Percentiles rank a stretch among this genome's conserved stretches.
Evolutionary conservation across 441 rosid genomes (phyloP).

Genomic region (Euphorbia schlechtendalii): DNA sequence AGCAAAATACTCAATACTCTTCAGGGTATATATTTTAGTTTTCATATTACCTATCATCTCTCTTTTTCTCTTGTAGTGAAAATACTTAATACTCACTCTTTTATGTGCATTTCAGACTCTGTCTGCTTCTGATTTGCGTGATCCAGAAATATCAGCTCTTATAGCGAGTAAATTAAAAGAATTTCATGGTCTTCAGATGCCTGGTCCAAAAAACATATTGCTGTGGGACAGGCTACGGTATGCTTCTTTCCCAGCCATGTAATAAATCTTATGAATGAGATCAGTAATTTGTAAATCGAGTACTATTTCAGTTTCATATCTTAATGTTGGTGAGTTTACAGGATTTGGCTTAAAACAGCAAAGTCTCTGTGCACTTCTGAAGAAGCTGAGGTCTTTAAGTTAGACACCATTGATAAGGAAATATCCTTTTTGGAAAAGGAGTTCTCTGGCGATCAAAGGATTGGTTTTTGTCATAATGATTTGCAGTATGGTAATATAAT

Average conservation of each 20-base stretch:
- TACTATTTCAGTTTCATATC: not conserved
- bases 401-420: conserved; percentile 60
- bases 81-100: no score
- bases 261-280: no score
- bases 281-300: no score
- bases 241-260: conserved; percentile 12
- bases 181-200: conserved; percentile 75
- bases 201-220: conserved; percentile 47
- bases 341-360: conserved; percentile 70
- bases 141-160: conserved; percentile 61
- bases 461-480: conserved; percentile 94
- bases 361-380: conserved; percentile 51
- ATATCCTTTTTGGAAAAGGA: conserved; percentile 49
- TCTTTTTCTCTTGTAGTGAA: no score
- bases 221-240: conserved; percentile 82
- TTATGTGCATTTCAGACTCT: conserved; percentile 54
- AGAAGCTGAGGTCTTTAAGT: conserved; percentile 57
- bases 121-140: conserved; percentile 70
- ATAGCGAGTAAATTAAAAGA: conserved; percentile 83
- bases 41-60: not conserved
- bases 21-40: not conserved
- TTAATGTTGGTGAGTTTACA: conserved; percentile 24
- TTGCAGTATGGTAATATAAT: conserved; percentile 91
- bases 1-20: no score
- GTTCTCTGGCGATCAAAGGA: conserved; percentile 32